Evolutionary conservation across 108 stramenopile genomes (phyloP).

Genomic region (Fragilaria radians): DNA sequence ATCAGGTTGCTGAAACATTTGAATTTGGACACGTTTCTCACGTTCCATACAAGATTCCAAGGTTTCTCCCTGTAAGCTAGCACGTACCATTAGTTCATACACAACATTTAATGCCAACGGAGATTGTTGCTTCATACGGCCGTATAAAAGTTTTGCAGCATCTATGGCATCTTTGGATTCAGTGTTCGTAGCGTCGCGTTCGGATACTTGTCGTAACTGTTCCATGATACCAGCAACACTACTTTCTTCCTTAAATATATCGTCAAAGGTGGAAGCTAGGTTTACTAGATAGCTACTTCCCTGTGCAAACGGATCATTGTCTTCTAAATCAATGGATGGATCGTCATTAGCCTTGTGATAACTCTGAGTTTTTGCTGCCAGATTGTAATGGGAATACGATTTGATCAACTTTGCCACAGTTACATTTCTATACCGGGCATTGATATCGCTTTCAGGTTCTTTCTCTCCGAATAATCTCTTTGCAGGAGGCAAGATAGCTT

Average conservation of each 20-base stretch:
- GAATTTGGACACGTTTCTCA: conserved; percentile 47
- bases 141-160: conserved; percentile 50
- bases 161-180: conserved; percentile 46
- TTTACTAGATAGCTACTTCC: conserved; percentile 47
- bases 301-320: conserved; percentile 24
- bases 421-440: conserved; percentile 51
- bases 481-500: conserved; percentile 24
- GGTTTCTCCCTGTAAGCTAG: conserved; percentile 30
- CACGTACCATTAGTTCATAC: conserved; percentile 45
- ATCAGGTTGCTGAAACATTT: conserved; percentile 43
- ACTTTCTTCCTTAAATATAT: conserved; percentile 47
- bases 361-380: conserved; percentile 15
- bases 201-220: conserved; percentile 46
- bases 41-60: conserved; percentile 68
- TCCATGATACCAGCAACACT: conserved; percentile 65
- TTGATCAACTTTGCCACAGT: conserved; percentile 55
- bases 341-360: conserved; percentile 10
- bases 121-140: conserved; percentile 60
- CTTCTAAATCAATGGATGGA: conserved; percentile 31
- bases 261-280: conserved; percentile 56
- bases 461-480: conserved; percentile 8
- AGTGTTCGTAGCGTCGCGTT: conserved; percentile 17
- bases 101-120: conserved; percentile 62
- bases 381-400: conserved; percentile 48
- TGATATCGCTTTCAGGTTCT: conserved; percentile 28